Evolutionary conservation across 2,329 filamentous ascomycete species (phyloP).

Genomic region (Fusarium robinianum): DNA sequence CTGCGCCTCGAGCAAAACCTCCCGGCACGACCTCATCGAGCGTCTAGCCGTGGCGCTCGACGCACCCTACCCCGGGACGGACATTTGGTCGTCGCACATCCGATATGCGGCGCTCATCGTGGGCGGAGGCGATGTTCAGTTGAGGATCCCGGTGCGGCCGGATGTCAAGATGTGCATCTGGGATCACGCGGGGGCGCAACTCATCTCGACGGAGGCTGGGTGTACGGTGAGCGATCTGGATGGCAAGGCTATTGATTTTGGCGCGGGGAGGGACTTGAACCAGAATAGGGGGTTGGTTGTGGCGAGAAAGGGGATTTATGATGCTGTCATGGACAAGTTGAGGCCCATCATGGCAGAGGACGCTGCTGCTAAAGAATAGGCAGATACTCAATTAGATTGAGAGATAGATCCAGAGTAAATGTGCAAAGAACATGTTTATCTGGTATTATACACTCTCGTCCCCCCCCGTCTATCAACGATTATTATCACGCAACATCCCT

Average conservation of each 20-base stretch:
- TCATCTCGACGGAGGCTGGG: slow-evolving; percentile 60
- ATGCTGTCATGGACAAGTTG: slow-evolving; percentile 42
- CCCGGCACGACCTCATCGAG: slow-evolving; percentile 40
- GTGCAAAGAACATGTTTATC: no score
- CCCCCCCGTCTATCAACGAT: not conserved
- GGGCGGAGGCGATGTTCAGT: slow-evolving; percentile 43
- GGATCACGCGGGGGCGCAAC: slow-evolving; percentile 63
- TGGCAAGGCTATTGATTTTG: slow-evolving; percentile 43
- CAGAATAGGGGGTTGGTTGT: slow-evolving; percentile 47
- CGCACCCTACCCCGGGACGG: slow-evolving; percentile 43
- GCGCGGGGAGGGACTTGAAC: slow-evolving; percentile 41
- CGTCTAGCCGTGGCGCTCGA: slow-evolving; percentile 38
- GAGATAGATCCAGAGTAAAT: not conserved
- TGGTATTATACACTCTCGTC: no score
- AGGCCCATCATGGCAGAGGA: slow-evolving; percentile 30
- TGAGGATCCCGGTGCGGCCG: slow-evolving; percentile 37
- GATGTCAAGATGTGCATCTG: slow-evolving; percentile 43
- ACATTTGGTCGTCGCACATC: slow-evolving; percentile 48
- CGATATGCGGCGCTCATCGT: slow-evolving; percentile 46
- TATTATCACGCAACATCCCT: not conserved
- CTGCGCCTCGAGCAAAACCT: slow-evolving; percentile 39
- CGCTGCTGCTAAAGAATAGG: slow-evolving; percentile 7
- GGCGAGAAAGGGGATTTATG: slow-evolving; percentile 51
- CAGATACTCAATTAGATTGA: not conserved
- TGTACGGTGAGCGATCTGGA: slow-evolving; percentile 57